These are phyloP conservation scores for Myxozyma geophila DNA, from an alignment of 805 yeast genomes.

Conservation along the genomic window DNA sequence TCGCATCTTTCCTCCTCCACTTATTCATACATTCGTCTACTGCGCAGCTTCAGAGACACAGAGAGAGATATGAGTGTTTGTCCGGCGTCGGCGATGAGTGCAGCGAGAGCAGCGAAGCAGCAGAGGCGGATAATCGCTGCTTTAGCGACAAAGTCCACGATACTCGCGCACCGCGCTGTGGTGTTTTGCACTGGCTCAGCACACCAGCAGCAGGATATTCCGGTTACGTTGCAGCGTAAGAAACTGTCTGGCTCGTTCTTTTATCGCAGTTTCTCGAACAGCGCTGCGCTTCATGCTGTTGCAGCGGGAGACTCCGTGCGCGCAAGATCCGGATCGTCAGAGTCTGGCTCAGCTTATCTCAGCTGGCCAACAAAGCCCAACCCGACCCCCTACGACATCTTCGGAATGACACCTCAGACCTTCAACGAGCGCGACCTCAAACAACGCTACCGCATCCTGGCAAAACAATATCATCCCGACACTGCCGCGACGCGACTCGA, in stretches of 20 bases:
- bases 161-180: no score
- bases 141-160: no score
- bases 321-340: not conserved
- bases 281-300: not conserved
- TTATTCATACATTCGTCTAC: no score
- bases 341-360: slow-evolving; percentile 42
- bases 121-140: no score
- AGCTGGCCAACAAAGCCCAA: slow-evolving; percentile 62
- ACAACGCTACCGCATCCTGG: slow-evolving; percentile 59
- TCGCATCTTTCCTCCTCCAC: no score
- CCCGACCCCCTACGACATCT: slow-evolving; percentile 76
- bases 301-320: not conserved
- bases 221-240: no score
- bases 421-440: slow-evolving; percentile 52
- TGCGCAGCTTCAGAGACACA: no score
- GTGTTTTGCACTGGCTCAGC: no score
- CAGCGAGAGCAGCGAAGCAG: no score
- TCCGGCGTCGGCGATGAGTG: no score
- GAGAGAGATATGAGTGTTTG: no score
- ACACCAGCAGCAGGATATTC: no score
- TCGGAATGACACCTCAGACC: slow-evolving; percentile 50
- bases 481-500: slow-evolving; percentile 34
- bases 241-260: not conserved
- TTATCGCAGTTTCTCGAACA: slow-evolving; percentile 7
- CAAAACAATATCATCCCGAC: slow-evolving; percentile 87